Conservation (phyloP, 306 rosid species). For the Citrullus mucosospermus region DNA sequence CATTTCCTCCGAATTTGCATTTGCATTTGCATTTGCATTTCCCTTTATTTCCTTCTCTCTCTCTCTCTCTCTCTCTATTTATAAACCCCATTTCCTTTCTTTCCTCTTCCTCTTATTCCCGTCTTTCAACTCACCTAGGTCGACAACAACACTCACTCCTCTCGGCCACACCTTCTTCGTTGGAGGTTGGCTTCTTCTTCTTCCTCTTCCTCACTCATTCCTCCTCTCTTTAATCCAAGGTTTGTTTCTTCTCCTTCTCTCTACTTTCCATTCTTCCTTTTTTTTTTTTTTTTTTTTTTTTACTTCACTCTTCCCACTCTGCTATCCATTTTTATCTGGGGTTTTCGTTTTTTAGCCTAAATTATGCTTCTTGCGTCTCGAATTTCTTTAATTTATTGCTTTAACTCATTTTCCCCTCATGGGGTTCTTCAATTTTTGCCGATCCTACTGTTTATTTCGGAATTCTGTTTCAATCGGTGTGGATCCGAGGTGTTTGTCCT, state of each 20-base stretch:
- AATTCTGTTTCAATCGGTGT: neutral
- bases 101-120: neutral
- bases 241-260: neutral
- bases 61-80: constrained; percentile 3
- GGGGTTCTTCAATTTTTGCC: neutral
- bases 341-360: neutral
- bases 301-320: neutral
- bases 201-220: neutral
- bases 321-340: neutral
- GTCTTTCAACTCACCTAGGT: neutral
- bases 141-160: neutral
- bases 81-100: neutral
- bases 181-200: constrained; percentile 11
- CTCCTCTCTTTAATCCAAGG: neutral
- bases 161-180: constrained; percentile 1
- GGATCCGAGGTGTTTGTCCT: neutral
- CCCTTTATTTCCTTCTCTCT: too few species aligned
- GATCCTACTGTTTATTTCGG: neutral
- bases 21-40: constrained; percentile 2
- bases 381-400: neutral
- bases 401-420: neutral
- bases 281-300: neutral
- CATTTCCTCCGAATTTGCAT: constrained; percentile 7
- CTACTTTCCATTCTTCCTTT: too few species aligned
- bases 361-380: neutral